phyloP scores from a whole-genome alignment of 768 basidiomycete genomes.

The Naganishia friedmannii region DNA sequence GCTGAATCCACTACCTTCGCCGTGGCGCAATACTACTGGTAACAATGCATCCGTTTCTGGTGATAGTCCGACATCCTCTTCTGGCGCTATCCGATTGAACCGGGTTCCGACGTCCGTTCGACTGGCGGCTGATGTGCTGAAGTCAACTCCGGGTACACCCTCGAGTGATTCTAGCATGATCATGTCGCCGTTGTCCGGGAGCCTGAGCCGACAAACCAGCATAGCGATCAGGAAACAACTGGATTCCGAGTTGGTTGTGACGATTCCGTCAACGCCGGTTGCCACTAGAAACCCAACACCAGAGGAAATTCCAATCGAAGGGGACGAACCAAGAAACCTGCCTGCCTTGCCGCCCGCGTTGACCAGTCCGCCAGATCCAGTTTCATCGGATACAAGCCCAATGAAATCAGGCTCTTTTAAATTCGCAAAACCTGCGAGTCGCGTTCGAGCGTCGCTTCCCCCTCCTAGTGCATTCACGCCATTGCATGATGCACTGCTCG shows the following conservation, averaged over 20 bases:
- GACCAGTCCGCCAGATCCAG: constrained; percentile 1
- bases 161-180: constrained; percentile 15
- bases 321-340: background rate
- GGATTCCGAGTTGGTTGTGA: background rate
- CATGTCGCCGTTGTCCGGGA: background rate
- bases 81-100: constrained; percentile 52
- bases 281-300: constrained; percentile 39
- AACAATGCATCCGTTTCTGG: background rate
- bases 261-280: constrained; percentile 39
- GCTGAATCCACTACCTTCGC: constrained; percentile 49
- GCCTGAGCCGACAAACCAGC: constrained; percentile 17
- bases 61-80: constrained; percentile 16
- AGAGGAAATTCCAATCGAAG: constrained; percentile 28
- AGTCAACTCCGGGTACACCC: constrained; percentile 33
- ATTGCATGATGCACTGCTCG: background rate
- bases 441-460: constrained; percentile 42
- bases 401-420: background rate
- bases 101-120: constrained; percentile 54
- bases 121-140: constrained; percentile 54
- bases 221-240: background rate
- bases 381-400: background rate
- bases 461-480: constrained; percentile 30
- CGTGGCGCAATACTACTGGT: constrained; percentile 39
- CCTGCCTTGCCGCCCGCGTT: constrained; percentile 1
- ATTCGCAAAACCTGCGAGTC: constrained; percentile 7